Base-by-base conservation (phyloP, 805 yeast genomes). In the Scheffersomyces lignosus region DNA sequence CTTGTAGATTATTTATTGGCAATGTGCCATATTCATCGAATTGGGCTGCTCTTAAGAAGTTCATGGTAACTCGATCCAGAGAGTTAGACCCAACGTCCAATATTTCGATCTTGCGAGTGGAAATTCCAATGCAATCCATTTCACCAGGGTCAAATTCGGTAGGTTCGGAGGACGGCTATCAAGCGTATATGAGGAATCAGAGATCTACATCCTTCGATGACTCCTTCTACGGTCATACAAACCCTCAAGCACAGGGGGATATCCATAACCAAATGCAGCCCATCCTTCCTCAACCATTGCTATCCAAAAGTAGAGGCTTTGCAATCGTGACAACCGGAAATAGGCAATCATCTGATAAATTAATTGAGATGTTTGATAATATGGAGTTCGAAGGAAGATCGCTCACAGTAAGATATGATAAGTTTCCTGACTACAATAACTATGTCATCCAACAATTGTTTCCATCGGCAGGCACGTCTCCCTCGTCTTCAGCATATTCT, bases 321-420 rank as follows among this genome's bases (percentile, higher is more conserved):
- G 88, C 87, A 1, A 72, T 82, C 32, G 85, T 79, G 1, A 66
- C 73, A 3, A 80, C 78, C 16, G 65, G 65, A 1, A 55, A 67
- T 26, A 67, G 63, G 22, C 64, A 57, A 6, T 76, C 75, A 24
- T 77, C 84, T 3, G 61, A 62, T 3, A 61, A 62, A 27, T 67
- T 80, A 12, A 80, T 82, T 29, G 58, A 64, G 17, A 38, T 53
- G 27, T 77, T 81, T 47, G 75, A 82, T 50, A 77, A 76, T 9
- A 48, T 53, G 2, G 64, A 54, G n/a, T 83, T 80, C 48, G 75
- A 77, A 50, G 86, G 87, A 0, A 61, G 89, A 27, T 60, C 66
- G 5, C 58, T 82, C 20, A 78, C 82, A 3, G 87, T 82, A 2
- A 56, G 87, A 16, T 78, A 64, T 49, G 87, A 82, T 49, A 68